Evolutionary conservation across 2,329 filamentous ascomycete genomes (phyloP).

Genomic region (Epicoccum sorghinum): DNA sequence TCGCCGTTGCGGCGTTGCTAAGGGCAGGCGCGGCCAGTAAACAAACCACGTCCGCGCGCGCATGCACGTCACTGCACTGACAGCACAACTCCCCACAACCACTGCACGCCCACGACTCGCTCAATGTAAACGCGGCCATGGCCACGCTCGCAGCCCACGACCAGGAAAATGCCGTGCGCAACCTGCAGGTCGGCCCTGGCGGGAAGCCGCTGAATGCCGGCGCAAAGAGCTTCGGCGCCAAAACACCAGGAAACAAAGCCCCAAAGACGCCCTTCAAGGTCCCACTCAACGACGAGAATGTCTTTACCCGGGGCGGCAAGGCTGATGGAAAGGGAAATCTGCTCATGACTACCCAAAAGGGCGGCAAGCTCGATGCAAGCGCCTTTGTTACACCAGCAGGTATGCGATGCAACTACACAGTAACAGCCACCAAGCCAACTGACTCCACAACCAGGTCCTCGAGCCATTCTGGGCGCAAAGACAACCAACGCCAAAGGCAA

Average conservation of each 20-base stretch:
- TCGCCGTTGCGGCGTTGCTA: conserved; percentile 14
- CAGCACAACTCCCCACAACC: conserved; percentile 16
- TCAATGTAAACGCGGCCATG: conserved; percentile 43
- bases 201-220: conserved; percentile 75
- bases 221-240: conserved; percentile 67
- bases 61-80: conserved; percentile 8
- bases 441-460: conserved; percentile 57
- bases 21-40: conserved; percentile 40
- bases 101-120: conserved; percentile 25
- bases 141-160: conserved; percentile 79
- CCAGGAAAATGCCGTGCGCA: conserved; percentile 85
- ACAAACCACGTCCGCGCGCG: conserved; percentile 11
- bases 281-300: conserved; percentile 85
- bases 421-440: conserved; percentile 9
- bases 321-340: conserved; percentile 64
- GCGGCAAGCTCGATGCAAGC: conserved; percentile 61
- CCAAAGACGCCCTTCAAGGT: conserved; percentile 84
- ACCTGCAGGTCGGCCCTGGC: conserved; percentile 71
- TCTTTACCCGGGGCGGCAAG: conserved; percentile 67
- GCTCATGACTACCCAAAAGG: conserved; percentile 59
- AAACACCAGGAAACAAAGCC: conserved; percentile 77
- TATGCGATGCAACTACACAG: conserved; percentile 45
- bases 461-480: conserved; percentile 89
- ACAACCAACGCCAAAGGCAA: conserved; percentile 91
- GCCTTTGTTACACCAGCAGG: conserved; percentile 81